Percentiles rank a stretch among this genome's conserved stretches.
These are phyloP conservation scores for Stemphylium lycopersici DNA, from an alignment of 2,329 filamentous ascomycete species.

Conservation along the genomic window DNA sequence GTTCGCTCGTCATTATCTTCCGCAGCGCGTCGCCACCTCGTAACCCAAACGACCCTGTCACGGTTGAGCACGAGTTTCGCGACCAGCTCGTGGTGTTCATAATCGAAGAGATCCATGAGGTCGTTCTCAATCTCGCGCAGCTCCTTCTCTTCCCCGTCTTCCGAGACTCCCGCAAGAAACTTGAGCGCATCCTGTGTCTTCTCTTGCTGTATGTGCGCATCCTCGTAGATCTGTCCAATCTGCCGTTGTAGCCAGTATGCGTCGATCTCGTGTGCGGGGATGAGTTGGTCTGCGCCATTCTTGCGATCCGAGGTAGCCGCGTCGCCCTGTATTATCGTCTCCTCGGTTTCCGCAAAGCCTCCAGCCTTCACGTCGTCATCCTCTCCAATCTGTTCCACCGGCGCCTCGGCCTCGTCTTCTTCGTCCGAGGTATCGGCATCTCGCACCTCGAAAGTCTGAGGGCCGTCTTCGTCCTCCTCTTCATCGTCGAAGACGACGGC, in stretches of 20 bases:
- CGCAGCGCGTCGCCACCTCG: constrained; percentile 80
- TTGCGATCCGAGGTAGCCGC: constrained; percentile 52
- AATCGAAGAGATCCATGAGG: constrained; percentile 97
- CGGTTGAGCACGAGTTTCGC: constrained; percentile 89
- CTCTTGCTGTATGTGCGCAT: constrained; percentile 90
- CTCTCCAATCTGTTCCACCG: constrained; percentile 63
- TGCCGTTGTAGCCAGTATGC: constrained; percentile 97
- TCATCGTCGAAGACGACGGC: constrained; percentile 96
- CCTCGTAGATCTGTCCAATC: constrained; percentile 84
- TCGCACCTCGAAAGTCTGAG: constrained; percentile 81
- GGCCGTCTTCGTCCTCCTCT: constrained; percentile 77
- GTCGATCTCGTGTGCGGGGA: constrained; percentile 89
- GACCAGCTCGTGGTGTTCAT: constrained; percentile 92
- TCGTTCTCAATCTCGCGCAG: constrained; percentile 97
- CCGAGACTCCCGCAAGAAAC: constrained; percentile 78
- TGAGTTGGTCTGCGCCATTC: constrained; percentile 60
- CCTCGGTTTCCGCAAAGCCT: constrained; percentile 65
- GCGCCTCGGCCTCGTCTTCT: constrained; percentile 68
- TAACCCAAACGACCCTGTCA: constrained; percentile 95
- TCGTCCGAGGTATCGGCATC: constrained; percentile 84
- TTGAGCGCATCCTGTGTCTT: constrained; percentile 86
- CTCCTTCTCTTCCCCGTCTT: constrained; percentile 80
- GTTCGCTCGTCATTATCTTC: constrained; percentile 74
- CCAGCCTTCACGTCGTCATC: constrained; percentile 59
- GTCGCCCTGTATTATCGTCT: constrained; percentile 81